These are phyloP conservation scores for Phaffomyces opuntiae DNA, from an alignment of 805 yeast species.

Conservation along the genomic window DNA sequence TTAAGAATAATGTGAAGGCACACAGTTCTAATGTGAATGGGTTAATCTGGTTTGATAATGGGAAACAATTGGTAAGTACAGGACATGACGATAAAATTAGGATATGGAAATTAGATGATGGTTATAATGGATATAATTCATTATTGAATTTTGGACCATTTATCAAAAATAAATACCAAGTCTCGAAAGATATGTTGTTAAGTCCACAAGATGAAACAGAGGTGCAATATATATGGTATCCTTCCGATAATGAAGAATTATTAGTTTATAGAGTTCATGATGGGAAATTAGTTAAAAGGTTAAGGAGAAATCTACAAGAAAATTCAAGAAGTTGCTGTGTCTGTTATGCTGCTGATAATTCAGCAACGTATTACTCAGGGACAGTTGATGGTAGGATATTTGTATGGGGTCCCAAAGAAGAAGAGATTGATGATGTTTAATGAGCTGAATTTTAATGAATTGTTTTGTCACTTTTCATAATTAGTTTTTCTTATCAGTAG, in stretches of 20 bases:
- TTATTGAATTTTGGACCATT: conserved; percentile 73
- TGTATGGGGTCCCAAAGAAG: conserved; percentile 42
- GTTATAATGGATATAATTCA: conserved; percentile 44
- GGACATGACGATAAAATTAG: conserved; percentile 79
- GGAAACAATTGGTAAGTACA: conserved; percentile 53
- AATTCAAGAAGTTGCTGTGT: conserved; percentile 44
- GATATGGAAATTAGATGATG: conserved; percentile 64
- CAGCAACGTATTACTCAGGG: conserved; percentile 48
- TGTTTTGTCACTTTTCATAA: no score
- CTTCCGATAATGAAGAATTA: conserved; percentile 71
- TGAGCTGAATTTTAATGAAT: neutral
- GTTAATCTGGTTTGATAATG: conserved; percentile 62
- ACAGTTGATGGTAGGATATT: conserved; percentile 61
- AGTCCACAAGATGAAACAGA: conserved; percentile 42
- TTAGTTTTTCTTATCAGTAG: neutral
- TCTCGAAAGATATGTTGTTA: conserved; percentile 22
- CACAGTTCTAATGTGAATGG: conserved; percentile 81
- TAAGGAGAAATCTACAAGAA: conserved; percentile 38
- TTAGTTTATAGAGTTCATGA: conserved; percentile 49
- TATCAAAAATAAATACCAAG: conserved; percentile 51
- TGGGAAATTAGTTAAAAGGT: conserved; percentile 55
- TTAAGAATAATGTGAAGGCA: conserved; percentile 38
- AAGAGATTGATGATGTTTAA: conserved; percentile 3
- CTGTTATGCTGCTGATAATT: conserved; percentile 37
- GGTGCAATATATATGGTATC: conserved; percentile 54